Conservation (phyloP, 768 basidiomycete species). For the Imleria badia region DNA sequence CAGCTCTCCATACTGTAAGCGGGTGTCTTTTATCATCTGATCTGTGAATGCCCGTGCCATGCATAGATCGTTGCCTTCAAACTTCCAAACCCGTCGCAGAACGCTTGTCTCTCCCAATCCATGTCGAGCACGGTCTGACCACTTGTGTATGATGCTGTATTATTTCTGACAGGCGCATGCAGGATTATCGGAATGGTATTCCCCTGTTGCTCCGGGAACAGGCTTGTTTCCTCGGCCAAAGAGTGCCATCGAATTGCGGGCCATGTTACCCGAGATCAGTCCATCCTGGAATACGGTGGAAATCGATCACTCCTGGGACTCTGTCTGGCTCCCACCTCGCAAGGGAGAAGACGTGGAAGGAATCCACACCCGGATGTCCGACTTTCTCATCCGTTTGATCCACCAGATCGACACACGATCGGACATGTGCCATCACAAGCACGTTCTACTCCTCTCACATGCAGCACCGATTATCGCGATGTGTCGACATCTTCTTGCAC, state of each 20-base stretch:
- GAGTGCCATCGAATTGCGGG: conserved; percentile 49
- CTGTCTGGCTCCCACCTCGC: conserved; percentile 69
- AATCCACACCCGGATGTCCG: conserved; percentile 59
- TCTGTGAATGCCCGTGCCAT: not conserved
- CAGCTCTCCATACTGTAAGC: conserved; percentile 80
- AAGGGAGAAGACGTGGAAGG: conserved; percentile 67
- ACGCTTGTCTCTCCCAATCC: conserved; percentile 65
- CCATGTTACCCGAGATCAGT: conserved; percentile 60
- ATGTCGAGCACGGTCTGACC: conserved; percentile 69
- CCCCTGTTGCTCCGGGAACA: conserved; percentile 61
- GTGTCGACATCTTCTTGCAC: conserved; percentile 54
- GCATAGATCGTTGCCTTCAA: conserved; percentile 81
- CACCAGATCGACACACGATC: conserved; percentile 48
- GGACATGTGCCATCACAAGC: conserved; percentile 41
- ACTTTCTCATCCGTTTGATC: conserved; percentile 51
- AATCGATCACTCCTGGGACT: conserved; percentile 64
- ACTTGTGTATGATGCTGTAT: conserved; percentile 5
- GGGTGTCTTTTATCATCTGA: not conserved
- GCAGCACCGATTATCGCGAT: conserved; percentile 75
- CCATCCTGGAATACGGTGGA: conserved; percentile 57
- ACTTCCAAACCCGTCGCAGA: conserved; percentile 66
- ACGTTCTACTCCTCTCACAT: conserved; percentile 67
- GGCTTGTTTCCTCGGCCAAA: conserved; percentile 77
- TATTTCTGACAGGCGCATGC: not conserved
- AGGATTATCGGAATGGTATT: conserved; percentile 82